Base-by-base conservation (phyloP, 2,329 filamentous ascomycete species). In the Chrysoporthe austroafricana region DNA sequence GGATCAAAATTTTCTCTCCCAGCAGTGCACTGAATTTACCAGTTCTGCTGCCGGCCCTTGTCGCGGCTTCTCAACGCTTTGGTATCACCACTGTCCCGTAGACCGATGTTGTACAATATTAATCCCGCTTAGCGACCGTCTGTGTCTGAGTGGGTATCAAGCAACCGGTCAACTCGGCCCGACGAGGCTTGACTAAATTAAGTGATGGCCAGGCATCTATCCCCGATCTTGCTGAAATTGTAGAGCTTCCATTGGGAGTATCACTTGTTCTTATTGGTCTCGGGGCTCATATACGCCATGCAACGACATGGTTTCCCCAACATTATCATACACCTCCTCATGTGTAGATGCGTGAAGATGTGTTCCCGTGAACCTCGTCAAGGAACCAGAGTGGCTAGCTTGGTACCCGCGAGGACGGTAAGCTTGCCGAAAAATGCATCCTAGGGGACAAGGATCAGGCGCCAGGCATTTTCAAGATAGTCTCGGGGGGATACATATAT, bases 231-330 rank as follows among this genome's bases (percentile, higher is more conserved):
- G 52, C 61, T 39, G 36, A 46, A 26, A n/a, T 34, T 18, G 14
- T 32, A 44, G n/a, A 56, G 14, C 48, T 44, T 32, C 18, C 18
- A 6, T 18, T 6, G 44, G 44, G 11, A 14, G 56, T 39, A 34
- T 58, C 18, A 58, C 32, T 36, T 59, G 18, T 59, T 43, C 26
- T 46, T 2, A 58, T 65, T 60, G 63, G 63, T 44, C 34, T 59
- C 34, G 6, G 16, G n/a, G 43, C 52, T 52, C 46, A 42, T 56
- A 26, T 43, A 44, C 26, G 16, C 36, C 59, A 65, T 66, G 62
- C 68, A 46, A 8, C 34, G 65, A 69, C 68, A 69, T 69, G 68
- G 68, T 60, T 69, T 67, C 68, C 58, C 68, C 65, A 59, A 65
- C 7, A 62, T 34, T 59, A 64, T 48, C 44, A 42, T 62, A 63